These are phyloP conservation scores for Bremia lactucae DNA, from an alignment of 352 stramenopile species.

Conservation along the genomic window DNA sequence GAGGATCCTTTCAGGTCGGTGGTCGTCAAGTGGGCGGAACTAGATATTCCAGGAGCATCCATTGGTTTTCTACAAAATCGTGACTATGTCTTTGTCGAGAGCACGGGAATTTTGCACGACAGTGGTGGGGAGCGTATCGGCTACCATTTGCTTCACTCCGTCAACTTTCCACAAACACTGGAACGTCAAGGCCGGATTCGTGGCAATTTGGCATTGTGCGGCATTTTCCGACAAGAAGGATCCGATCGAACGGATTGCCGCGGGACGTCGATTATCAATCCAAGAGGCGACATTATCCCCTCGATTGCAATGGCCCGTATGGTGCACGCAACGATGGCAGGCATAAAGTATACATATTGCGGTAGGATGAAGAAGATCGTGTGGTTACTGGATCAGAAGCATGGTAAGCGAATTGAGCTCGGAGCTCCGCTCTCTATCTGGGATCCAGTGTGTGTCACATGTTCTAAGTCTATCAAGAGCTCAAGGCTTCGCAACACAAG, in stretches of 20 bases:
- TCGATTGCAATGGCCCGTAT: conserved; percentile 5
- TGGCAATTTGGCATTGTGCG: conserved; percentile 32
- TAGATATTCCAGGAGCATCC: not conserved
- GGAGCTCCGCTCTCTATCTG: not conserved
- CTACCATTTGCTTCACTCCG: conserved; percentile 13
- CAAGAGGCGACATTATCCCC: conserved; percentile 11
- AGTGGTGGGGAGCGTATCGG: conserved; percentile 8
- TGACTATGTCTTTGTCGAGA: conserved; percentile 5
- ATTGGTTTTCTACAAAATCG: not conserved
- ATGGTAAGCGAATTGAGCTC: not conserved
- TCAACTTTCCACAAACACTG: conserved; percentile 10
- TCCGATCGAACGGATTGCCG: conserved; percentile 7
- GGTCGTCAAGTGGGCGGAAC: not conserved
- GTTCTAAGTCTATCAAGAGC: conserved; percentile 3
- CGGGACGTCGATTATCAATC: conserved; percentile 8
- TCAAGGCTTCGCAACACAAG: conserved; percentile 1
- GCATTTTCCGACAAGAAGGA: conserved; percentile 16
- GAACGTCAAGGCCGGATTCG: conserved; percentile 9
- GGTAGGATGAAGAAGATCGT: conserved; percentile 25
- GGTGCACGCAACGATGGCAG: conserved; percentile 10
- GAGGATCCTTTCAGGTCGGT: not conserved
- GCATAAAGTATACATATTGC: conserved; percentile 17
- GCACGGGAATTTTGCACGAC: conserved; percentile 2
- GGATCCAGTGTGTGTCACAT: conserved; percentile 11
- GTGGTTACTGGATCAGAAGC: conserved; percentile 16